Conservation (phyloP, 257 asterid species). For the Coffea eugenioides region DNA sequence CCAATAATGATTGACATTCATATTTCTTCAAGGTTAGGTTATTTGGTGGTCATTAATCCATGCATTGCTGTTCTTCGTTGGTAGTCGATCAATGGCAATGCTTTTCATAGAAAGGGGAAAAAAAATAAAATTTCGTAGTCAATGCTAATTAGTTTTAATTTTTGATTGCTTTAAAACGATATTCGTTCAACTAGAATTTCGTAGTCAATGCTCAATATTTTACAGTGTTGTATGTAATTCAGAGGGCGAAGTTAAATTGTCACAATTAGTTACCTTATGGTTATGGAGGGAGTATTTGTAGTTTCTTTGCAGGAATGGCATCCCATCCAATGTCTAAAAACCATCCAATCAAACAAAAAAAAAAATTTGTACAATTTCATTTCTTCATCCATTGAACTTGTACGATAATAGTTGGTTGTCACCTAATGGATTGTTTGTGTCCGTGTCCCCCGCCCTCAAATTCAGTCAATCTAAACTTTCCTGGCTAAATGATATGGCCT, state of each 20-base stretch:
- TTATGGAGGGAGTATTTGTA: neutral
- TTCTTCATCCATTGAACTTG: neutral
- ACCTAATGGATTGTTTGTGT: neutral
- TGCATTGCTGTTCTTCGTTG: neutral
- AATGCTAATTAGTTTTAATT: neutral
- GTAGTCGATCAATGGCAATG: neutral
- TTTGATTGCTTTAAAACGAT: neutral
- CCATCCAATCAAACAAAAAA: neutral
- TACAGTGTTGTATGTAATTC: neutral
- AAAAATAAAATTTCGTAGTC: neutral
- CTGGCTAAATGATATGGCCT: neutral
- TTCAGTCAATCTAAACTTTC: neutral
- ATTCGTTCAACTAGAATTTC: neutral
- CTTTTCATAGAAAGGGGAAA: no score
- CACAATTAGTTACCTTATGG: neutral
- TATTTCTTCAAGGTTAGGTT: neutral
- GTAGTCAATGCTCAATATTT: neutral
- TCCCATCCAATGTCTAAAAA: neutral
- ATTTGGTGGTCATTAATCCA: neutral
- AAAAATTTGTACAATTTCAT: no score
- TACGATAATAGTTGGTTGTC: neutral
- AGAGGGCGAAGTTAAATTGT: neutral
- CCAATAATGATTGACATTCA: constrained; percentile 12
- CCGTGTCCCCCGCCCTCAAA: neutral
- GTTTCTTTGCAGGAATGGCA: neutral